Conservation (phyloP, 208 protist genomes). For the Leptomonas pyrrhocoris region DNA sequence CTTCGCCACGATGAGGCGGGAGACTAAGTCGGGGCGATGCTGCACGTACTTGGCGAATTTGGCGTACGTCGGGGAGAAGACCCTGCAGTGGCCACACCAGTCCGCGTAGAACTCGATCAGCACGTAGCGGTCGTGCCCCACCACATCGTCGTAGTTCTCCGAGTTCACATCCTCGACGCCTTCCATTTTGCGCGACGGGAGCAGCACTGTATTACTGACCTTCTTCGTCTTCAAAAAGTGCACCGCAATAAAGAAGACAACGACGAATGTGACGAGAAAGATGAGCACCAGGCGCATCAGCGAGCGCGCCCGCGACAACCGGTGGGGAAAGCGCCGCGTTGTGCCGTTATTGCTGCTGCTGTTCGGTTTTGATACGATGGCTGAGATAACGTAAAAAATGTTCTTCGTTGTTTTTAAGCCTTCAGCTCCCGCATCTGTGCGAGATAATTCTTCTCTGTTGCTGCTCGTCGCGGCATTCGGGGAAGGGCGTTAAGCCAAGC, state of each 20-base stretch:
- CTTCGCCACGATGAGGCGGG: conserved; percentile 43
- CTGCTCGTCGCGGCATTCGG: too few species aligned
- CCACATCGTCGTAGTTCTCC: conserved; percentile 49
- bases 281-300: conserved; percentile 11
- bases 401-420: neutral
- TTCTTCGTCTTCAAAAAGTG: neutral
- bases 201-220: neutral
- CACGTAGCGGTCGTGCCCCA: conserved; percentile 41
- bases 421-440: too few species aligned
- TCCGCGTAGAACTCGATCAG: conserved; percentile 87
- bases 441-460: too few species aligned
- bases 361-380: conserved; percentile 4
- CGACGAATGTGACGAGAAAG: conserved; percentile 5
- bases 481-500: too few species aligned
- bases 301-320: neutral
- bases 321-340: neutral
- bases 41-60: conserved; percentile 26
- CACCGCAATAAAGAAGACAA: neutral
- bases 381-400: too few species aligned
- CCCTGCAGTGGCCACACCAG: conserved; percentile 73
- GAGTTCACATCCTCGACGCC: conserved; percentile 38
- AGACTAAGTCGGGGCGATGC: conserved; percentile 19
- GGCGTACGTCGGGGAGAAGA: conserved; percentile 37
- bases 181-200: conserved; percentile 23
- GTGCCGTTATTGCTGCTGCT: neutral